Evolutionary conservation across 345 rosid species (phyloP), one percentile per base, ranked within the genome.

Genomic region (Salix purpurea): DNA sequence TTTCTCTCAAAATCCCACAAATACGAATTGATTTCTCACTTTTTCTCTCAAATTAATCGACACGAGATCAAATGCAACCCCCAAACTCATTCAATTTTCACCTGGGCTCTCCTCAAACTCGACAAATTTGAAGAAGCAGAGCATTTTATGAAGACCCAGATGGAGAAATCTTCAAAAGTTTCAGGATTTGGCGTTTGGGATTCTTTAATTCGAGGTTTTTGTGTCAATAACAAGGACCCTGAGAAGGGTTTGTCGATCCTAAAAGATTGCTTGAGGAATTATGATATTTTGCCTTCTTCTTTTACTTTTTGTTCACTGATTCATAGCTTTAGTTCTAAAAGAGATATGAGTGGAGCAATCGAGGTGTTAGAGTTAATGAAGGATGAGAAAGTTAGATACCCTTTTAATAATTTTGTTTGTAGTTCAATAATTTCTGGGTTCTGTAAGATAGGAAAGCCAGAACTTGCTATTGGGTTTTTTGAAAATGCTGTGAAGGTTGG

Each of bases 351-450:
- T 67, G 80, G 78, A 69, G 90, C 98, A 13, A 70, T 88, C 61
- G 90, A 87, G 84, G 94, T 90, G 39, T 42, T 91, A 77, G 92
- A 89, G 82, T 76, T 90, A 86, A 89, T 91, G 89, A 83, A 73
- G 74, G 83, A 70, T 71, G 80, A 85, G 50, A 87, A 79, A 46
- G 73, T 83, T 26, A 86, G 75, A 1, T 89, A 91, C 78, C 91
- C 90, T 26, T 91, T 82, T 79, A 81, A 83, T 84, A 89, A 91
- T 89, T 93, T 89, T 75, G 92, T 91, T 54, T 90, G 84, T 81
- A 90, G 94, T 83, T 81, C 86, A 70, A 88, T 93, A 52, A 82
- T 91, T 80, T 86, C 90, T 75, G 89, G 94, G 73, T 89, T 90
- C 79, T 89, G 91, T 78, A 88, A 30, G 81, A 85, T 86, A 70